Evolutionary conservation across 768 basidiomycete species (phyloP), one percentile per base, ranked within the genome.

Genomic region (Tulasnella sp.): DNA sequence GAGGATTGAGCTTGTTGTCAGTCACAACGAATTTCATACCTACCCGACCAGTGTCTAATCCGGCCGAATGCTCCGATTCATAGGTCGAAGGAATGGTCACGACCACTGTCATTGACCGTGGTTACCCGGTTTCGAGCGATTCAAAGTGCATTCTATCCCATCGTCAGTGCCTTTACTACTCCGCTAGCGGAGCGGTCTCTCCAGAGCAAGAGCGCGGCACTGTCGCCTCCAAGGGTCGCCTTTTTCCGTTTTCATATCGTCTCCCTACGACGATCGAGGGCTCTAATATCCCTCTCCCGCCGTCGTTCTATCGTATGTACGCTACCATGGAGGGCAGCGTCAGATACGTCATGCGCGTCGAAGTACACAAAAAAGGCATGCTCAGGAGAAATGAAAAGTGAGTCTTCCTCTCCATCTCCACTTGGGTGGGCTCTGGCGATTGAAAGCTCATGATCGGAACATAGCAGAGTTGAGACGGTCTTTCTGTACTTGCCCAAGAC

Each of bases 401-500:
- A 36, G 64, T 65, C 34, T 3, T 16, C 22, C 26, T 22, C 1
- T 17, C 35, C 22, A 12, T 65, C 5, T 14, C 9, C 35, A 8
- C 35, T 14, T 17, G 19, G 35, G 19, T 3, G 3, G 16, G 35
- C 64, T 11, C 12, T 37, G 19, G 26, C 14, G 12, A 12, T 29
- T 14, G 26, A 16, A 7, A 59, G 52, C 52, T 59, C 26, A 59
- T 59, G 52, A 9, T 59, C 52, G 4, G 22, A 2, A 29, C 52
- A 14, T 14, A 59, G 52, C 64, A 69, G 67, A 35, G 67, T 69
- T 7, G 67, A 52, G 41, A 69, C 67, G 4, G 44, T 41, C 17
- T 26, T 69, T 36, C 40, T 69, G 12, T 69, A 69, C 29, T 39
- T 69, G 5, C 67, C 67, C 32, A 69, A 69, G 44, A 69, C 67